Conservation (phyloP, 148 eudicot species). For the Rhododendron mucronatum region DNA sequence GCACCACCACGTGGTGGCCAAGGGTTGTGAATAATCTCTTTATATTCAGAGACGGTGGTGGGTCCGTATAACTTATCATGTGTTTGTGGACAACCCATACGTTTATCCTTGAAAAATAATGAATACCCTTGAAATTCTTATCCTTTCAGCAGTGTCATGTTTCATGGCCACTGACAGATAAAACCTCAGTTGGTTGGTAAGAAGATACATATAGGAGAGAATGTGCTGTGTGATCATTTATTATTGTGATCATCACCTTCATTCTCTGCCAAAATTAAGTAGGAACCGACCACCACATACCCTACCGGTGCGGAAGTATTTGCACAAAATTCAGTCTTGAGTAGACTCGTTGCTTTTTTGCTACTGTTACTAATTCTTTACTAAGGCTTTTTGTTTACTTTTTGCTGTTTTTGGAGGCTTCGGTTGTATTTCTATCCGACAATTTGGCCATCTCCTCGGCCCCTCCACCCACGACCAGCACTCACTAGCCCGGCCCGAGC, state of each 20-base stretch:
- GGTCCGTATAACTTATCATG: background rate
- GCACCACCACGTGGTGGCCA: too few species aligned
- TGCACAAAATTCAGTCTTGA: too few species aligned
- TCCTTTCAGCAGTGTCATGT: conserved; percentile 1
- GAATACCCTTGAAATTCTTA: background rate
- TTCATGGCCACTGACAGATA: background rate
- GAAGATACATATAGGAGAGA: background rate
- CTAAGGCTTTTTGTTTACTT: too few species aligned
- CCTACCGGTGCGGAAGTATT: background rate
- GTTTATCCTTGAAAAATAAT: background rate
- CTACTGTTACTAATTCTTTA: too few species aligned
- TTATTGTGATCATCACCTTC: background rate
- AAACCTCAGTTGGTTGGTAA: background rate
- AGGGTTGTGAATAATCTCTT: too few species aligned
- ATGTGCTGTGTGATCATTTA: background rate
- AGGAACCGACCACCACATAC: background rate
- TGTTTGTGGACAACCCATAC: background rate
- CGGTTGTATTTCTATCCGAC: too few species aligned
- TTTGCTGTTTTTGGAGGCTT: too few species aligned
- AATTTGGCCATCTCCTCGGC: too few species aligned
- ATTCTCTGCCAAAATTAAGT: background rate
- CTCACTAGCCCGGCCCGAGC: too few species aligned
- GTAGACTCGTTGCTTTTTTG: too few species aligned
- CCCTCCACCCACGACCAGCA: too few species aligned
- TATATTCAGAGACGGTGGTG: background rate